Evolutionary conservation across 345 rosid genomes (phyloP), one percentile per base, ranked within the genome.

Genomic region (Eucalyptus fibrosa): DNA sequence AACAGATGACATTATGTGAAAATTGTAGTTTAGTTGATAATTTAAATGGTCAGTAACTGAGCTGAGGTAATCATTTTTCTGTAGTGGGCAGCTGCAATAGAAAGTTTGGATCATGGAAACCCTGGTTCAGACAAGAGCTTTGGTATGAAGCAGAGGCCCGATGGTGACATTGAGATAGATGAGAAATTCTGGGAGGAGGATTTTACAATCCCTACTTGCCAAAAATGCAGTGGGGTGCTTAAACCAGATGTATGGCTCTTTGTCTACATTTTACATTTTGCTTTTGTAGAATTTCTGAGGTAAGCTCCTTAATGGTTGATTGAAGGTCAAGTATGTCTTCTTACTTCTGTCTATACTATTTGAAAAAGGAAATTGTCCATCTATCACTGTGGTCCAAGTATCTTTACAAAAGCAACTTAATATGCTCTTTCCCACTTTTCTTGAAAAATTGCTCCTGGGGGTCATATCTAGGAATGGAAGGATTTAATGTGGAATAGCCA

Each of bases 141-240:
- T 92, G 99, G 99, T 91, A 97, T 97, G 99, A 96, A 94, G 93
- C 98, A 96, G 92, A 96, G 99, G 89, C 99, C 99, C 86, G 98
- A 95, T 90, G 98, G 98, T 86, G 99, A 97, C 94, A 96, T 97
- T 85, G 98, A 97, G 97, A 96, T 97, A 80, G 97, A 97, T 34
- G 98, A 96, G 92, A 97, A 95, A 94, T 97, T 96, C 91, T 97
- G 99, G 98, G 99, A 97, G 93, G 97, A 96, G 89, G 97, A 96
- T 92, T 96, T 95, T 91, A 90, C 87, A 89, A 92, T 97, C 86
- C 99, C 99, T 30, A 93, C 95, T 49, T 97, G 99, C 89, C 92
- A 93, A 91, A 95, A 94, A 89, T 97, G 99, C 86, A 80, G 93
- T 60, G 99, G 99, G 88, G 93, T 95, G 85, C 93, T 97, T 56